Percentiles rank a stretch among this genome's conserved stretches.
Evolutionary conservation across 208 protist genomes (phyloP).

Genomic region (Acanthamoeba triangularis): DNA sequence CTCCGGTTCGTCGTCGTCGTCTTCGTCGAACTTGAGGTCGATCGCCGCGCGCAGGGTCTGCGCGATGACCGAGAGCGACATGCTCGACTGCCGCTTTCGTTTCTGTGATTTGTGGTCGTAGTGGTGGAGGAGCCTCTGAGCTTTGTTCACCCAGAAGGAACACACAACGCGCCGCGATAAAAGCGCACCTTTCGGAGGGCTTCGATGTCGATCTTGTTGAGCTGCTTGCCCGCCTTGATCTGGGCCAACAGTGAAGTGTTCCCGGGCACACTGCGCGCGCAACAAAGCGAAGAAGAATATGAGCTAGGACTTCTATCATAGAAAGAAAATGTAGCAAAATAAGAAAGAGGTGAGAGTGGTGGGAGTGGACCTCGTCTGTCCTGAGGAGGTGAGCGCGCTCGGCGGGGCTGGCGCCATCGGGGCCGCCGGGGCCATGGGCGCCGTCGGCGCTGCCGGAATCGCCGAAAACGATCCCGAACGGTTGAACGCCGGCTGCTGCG

Average conservation of each 20-base stretch:
- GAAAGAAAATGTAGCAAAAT: too few relatives aligned
- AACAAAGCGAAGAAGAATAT: too few relatives aligned
- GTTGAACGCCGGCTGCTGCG: not conserved
- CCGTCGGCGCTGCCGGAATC: not conserved
- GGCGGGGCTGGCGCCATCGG: not conserved
- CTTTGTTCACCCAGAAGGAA: too few relatives aligned
- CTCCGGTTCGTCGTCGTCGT: constrained; percentile 12
- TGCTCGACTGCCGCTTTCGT: constrained; percentile 56
- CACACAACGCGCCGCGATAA: not conserved
- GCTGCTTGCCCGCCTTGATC: constrained; percentile 73
- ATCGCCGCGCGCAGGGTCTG: constrained; percentile 62
- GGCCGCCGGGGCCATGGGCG: not conserved
- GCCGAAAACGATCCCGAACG: not conserved
- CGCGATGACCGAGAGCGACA: constrained; percentile 56
- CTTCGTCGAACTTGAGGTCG: constrained; percentile 71
- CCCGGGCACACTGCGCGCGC: not conserved
- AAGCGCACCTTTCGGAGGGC: constrained; percentile 34
- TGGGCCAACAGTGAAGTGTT: constrained; percentile 19
- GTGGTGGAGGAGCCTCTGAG: too few relatives aligned
- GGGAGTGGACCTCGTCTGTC: not conserved
- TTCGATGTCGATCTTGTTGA: constrained; percentile 72
- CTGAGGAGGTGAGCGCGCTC: not conserved
- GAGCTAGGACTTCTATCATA: too few relatives aligned
- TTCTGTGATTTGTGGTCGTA: not conserved
- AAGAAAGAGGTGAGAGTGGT: too few relatives aligned